phyloP scores from a whole-genome alignment of 208 protist species.

The Acanthamoeba sp. region DNA sequence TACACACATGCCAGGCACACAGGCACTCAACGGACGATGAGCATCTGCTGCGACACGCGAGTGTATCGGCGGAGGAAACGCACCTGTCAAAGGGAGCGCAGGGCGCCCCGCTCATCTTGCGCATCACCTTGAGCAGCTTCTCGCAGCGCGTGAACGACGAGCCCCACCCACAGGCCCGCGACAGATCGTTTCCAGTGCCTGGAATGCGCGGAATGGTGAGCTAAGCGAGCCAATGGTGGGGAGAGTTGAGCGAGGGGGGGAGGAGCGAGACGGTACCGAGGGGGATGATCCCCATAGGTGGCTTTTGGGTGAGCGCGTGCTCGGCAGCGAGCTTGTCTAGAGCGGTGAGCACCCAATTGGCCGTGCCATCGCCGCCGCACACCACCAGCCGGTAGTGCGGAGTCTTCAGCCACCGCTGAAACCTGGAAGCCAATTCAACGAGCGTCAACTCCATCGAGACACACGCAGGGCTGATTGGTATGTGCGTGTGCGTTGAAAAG shows the following conservation, averaged over 20 bases:
- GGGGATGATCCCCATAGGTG: not conserved
- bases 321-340: constrained; percentile 75
- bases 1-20: no score
- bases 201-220: not conserved
- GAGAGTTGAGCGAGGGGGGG: constrained; percentile 80
- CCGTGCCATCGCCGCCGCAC: constrained; percentile 91
- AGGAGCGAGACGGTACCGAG: constrained; percentile 75
- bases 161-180: constrained; percentile 89
- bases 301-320: not conserved
- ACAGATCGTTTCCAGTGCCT: constrained; percentile 91
- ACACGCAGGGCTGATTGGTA: not conserved
- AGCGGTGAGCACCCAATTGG: constrained; percentile 88
- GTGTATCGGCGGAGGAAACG: no score
- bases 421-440: not conserved
- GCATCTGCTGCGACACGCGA: no score
- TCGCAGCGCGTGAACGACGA: constrained; percentile 82
- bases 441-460: not conserved
- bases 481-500: not conserved
- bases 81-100: not conserved
- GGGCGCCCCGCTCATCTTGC: not conserved
- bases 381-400: constrained; percentile 82
- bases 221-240: no score
- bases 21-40: no score
- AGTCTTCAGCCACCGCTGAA: constrained; percentile 16
- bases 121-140: constrained; percentile 76